Base-by-base conservation (phyloP, 2,329 filamentous ascomycete genomes). In the Fusarium begoniae region DNA sequence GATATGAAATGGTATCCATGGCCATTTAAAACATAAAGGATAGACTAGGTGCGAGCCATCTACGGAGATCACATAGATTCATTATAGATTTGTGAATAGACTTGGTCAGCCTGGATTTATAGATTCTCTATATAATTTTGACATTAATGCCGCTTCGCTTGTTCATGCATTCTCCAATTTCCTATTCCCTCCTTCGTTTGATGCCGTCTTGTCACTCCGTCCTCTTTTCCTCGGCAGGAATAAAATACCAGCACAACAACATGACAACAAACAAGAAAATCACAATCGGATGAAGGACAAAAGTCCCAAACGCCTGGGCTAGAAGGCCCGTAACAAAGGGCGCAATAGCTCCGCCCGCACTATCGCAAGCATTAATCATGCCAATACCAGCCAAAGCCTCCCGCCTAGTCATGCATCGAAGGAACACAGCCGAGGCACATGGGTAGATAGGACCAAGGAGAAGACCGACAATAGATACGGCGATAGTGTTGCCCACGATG, bases 371-470 rank as follows among this genome's bases (percentile, higher is more conserved):
- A 28, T 88, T 90, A 67, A 94, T 93, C 63, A 93, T 89, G 5
- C 91, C 88, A 73, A 94, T 86, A 3, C 89, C 88, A 47, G 88
- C 90, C 24, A 92, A 87, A 71, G 91, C 89, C 63, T 93, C 85
- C 44, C 86, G 83, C 22, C 88, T 84, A 22, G 87, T 87, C 80
- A 94, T 86, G 41, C 87, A 83, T 44, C 88, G 85, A 62, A 91
- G 87, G 74, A 94, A 91, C 11, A 93, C 85, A 2, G 89, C 88
- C 8, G 89, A 87, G 0, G 91, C 89, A 79, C 92, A 95, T 0
- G 94, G 93, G 78, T 95, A 97, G 9, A 97, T 87, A 0, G 94
- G 94, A 0, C 94, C 94, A 2, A 97, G 85, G 37, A 96, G 82
- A 13, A 96, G 82, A 18, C 94, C 94, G 24, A 96, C 87, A 30